Percentiles rank a stretch among this genome's conserved stretches.
These are phyloP conservation scores for Apiospora hydei DNA, from an alignment of 2,329 filamentous ascomycete genomes.

Conservation along the genomic window DNA sequence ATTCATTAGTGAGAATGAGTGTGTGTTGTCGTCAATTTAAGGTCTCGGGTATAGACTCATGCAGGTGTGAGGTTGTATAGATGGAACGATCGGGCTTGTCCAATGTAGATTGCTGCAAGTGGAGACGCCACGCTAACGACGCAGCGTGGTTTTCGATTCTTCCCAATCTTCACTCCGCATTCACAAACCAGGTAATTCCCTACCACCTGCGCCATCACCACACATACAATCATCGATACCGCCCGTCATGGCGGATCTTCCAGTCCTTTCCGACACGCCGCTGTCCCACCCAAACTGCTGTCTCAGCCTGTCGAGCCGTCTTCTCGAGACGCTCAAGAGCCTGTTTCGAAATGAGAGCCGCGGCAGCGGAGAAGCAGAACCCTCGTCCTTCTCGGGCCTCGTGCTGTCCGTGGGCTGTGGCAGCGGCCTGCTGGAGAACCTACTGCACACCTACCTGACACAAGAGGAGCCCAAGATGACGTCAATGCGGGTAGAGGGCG, in stretches of 20 bases:
- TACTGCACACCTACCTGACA: conserved; percentile 27
- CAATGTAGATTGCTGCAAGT: background rate
- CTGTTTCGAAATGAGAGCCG: background rate
- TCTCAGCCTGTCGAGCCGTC: conserved; percentile 30
- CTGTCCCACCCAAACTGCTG: conserved; percentile 32
- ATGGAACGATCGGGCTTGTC: background rate
- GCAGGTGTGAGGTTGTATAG: background rate
- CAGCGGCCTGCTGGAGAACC: conserved; percentile 32
- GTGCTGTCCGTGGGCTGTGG: conserved; percentile 35
- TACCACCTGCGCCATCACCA: background rate
- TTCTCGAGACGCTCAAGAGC: conserved; percentile 25
- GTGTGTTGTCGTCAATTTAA: background rate
- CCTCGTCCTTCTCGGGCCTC: conserved; percentile 17
- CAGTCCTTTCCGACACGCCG: conserved; percentile 26
- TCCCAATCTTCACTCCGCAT: background rate
- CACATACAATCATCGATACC: background rate
- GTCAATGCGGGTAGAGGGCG: conserved; percentile 31
- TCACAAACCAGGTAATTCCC: background rate
- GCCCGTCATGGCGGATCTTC: conserved; percentile 21
- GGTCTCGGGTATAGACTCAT: background rate
- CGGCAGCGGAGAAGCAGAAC: background rate
- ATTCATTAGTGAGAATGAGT: too few relatives aligned
- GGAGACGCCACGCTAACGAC: background rate
- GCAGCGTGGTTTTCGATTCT: background rate
- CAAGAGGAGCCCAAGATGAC: background rate